phyloP scores from a whole-genome alignment of 2,329 filamentous ascomycete genomes.

The Pseudocercospora ulei region DNA sequence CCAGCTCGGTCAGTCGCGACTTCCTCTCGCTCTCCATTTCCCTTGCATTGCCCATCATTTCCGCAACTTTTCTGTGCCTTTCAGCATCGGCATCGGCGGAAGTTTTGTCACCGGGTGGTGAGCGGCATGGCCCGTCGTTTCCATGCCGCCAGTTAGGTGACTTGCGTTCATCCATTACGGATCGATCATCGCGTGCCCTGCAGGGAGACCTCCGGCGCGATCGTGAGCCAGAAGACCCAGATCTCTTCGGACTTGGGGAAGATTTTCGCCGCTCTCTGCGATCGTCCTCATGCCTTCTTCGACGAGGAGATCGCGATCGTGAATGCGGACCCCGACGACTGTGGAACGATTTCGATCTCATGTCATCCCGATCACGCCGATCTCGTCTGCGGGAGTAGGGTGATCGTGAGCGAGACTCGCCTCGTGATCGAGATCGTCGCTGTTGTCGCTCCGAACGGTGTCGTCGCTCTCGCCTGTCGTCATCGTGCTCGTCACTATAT shows the following conservation, averaged over 20 bases:
- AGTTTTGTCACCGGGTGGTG: slow-evolving; percentile 26
- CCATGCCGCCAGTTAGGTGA: slow-evolving; percentile 20
- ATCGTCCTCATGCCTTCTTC: slow-evolving; percentile 32
- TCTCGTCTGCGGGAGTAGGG: slow-evolving; percentile 23
- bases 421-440: slow-evolving; percentile 20
- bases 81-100: slow-evolving; percentile 30
- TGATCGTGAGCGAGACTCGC: slow-evolving; percentile 21
- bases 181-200: slow-evolving; percentile 21
- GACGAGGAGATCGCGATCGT: slow-evolving; percentile 37
- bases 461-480: slow-evolving; percentile 30
- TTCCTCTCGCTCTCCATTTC: slow-evolving; percentile 62
- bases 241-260: slow-evolving; percentile 32
- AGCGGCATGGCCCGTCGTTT: slow-evolving; percentile 23
- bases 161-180: slow-evolving; percentile 16
- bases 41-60: slow-evolving; percentile 40
- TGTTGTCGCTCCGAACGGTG: slow-evolving; percentile 29
- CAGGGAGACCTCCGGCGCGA: slow-evolving; percentile 32
- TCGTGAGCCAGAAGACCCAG: slow-evolving; percentile 33
- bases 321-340: slow-evolving; percentile 27
- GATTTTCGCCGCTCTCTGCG: slow-evolving; percentile 29
- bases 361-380: slow-evolving; percentile 20
- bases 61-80: slow-evolving; percentile 35
- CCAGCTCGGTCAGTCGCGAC: slow-evolving; percentile 56
- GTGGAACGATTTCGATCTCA: slow-evolving; percentile 22
- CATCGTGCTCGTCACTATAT: slow-evolving; percentile 30